Percentiles rank a stretch among this genome's conserved stretches.
Evolutionary conservation across 495 filamentous ascomycete species (phyloP).

Genomic region (Talaromyces trachyspermus): DNA sequence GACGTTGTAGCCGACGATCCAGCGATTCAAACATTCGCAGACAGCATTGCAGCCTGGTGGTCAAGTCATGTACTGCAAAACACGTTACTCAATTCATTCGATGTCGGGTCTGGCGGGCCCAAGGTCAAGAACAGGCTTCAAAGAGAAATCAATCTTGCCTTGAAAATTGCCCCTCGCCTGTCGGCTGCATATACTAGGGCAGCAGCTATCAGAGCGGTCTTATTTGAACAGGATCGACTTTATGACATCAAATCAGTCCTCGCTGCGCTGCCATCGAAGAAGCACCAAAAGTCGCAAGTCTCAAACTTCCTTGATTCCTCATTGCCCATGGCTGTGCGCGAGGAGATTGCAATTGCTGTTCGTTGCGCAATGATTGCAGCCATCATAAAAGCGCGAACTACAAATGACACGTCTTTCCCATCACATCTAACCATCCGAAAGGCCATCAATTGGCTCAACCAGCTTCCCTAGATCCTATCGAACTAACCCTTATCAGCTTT

Average conservation of each 20-base stretch:
- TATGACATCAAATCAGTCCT: conserved; percentile 43
- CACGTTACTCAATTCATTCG: conserved; percentile 56
- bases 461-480: conserved; percentile 39
- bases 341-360: conserved; percentile 64
- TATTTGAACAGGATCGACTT: conserved; percentile 37
- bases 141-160: conserved; percentile 57
- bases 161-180: conserved; percentile 68
- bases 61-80: conserved; percentile 69
- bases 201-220: conserved; percentile 57
- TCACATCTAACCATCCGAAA: conserved; percentile 34
- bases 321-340: conserved; percentile 41
- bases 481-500: conserved; percentile 68
- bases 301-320: conserved; percentile 42
- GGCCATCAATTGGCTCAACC: conserved; percentile 37
- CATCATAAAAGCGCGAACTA: conserved; percentile 43
- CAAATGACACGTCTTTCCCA: conserved; percentile 27
- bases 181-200: conserved; percentile 70
- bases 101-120: conserved; percentile 35
- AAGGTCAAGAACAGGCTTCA: conserved; percentile 39
- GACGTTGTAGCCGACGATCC: conserved; percentile 80
- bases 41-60: conserved; percentile 87
- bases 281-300: conserved; percentile 20
- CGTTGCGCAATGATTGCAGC: conserved; percentile 75
- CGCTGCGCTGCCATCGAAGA: conserved; percentile 37
- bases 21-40: conserved; percentile 79